These are phyloP conservation scores for Cryptosporidium viatorum DNA, from an alignment of 169 alveolate genomes.

Conservation along the genomic window DNA sequence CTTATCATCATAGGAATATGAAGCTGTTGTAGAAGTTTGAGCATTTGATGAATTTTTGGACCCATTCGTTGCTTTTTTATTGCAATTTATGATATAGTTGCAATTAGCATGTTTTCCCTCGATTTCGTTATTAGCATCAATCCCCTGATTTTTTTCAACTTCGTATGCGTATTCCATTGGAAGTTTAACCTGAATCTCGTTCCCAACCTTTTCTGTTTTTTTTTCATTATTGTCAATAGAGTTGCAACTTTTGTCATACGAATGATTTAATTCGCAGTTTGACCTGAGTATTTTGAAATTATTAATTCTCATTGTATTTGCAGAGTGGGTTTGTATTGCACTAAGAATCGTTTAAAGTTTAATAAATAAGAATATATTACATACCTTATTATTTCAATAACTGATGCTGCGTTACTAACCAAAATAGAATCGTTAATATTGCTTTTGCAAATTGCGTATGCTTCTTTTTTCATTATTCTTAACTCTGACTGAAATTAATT, in stretches of 20 bases:
- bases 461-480: constrained; percentile 43
- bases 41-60: constrained; percentile 13
- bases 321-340: constrained; percentile 1
- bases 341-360: not conserved
- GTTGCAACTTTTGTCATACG: not conserved
- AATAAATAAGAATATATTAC: not conserved
- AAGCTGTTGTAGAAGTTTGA: constrained; percentile 17
- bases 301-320: not conserved
- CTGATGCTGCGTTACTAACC: constrained; percentile 29
- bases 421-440: not conserved
- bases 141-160: not conserved
- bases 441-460: constrained; percentile 29
- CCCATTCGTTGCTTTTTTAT: not conserved
- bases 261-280: not conserved
- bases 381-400: constrained; percentile 59
- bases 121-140: not conserved
- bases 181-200: not conserved
- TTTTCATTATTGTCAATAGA: not conserved
- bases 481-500: constrained; percentile 35
- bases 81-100: not conserved
- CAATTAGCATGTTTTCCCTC: constrained; percentile 3
- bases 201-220: constrained; percentile 8
- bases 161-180: not conserved
- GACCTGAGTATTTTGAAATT: not conserved
- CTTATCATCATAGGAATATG: constrained; percentile 14